Evolutionary conservation across 768 basidiomycete species (phyloP).

Genomic region (Suillus occidentalis): DNA sequence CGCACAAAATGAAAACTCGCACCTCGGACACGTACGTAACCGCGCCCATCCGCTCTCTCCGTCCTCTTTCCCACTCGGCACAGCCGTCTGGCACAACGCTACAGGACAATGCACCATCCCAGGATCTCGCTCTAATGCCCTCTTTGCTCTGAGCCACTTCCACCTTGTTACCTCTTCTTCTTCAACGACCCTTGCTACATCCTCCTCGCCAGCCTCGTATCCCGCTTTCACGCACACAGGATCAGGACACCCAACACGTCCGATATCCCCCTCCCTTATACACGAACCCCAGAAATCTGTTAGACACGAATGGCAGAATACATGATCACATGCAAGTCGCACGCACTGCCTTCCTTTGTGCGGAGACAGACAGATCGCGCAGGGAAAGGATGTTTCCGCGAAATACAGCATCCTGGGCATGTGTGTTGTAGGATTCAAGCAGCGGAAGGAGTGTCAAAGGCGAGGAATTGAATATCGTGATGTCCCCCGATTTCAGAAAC

Average conservation of each 20-base stretch:
- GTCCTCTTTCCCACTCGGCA: slow-evolving; percentile 48
- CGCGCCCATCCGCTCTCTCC: slow-evolving; percentile 71
- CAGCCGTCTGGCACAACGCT: slow-evolving; percentile 76
- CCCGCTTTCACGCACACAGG: slow-evolving; percentile 70
- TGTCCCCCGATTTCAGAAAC: slow-evolving; percentile 47
- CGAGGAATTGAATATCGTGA: slow-evolving; percentile 56
- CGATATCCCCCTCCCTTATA: slow-evolving; percentile 77
- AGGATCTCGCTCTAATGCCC: slow-evolving; percentile 75
- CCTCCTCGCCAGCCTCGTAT: slow-evolving; percentile 62
- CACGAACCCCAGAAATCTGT: slow-evolving; percentile 81
- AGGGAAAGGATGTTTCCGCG: slow-evolving; percentile 62
- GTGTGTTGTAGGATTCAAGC: slow-evolving; percentile 50
- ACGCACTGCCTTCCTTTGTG: slow-evolving; percentile 78
- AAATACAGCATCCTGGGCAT: slow-evolving; percentile 58
- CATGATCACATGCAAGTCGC: slow-evolving; percentile 67
- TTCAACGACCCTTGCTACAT: slow-evolving; percentile 70
- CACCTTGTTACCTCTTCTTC: slow-evolving; percentile 68
- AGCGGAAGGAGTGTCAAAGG: slow-evolving; percentile 52
- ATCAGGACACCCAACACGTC: slow-evolving; percentile 78
- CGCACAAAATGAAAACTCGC: slow-evolving; percentile 79
- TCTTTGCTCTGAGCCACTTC: slow-evolving; percentile 76
- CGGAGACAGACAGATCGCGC: slow-evolving; percentile 73
- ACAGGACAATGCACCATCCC: slow-evolving; percentile 81
- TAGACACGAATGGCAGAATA: slow-evolving; percentile 83
- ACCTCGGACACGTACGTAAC: slow-evolving; percentile 68